Base-by-base conservation (phyloP, 2,329 filamentous ascomycete genomes). In the Tolypocladium nubicola region DNA sequence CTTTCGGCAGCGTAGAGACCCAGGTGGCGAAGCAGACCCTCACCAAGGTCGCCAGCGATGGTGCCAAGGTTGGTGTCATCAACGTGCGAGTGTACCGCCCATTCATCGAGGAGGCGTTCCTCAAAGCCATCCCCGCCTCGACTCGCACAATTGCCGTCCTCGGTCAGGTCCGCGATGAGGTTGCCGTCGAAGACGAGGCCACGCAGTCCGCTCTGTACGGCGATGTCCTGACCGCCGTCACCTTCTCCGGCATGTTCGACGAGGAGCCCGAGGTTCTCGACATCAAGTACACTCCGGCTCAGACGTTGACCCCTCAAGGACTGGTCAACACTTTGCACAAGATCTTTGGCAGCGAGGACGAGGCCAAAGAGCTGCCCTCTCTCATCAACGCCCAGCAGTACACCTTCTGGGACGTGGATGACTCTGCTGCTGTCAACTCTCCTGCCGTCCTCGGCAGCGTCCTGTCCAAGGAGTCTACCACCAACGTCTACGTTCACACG, bases 61-160 rank as follows among this genome's bases (percentile, higher is more conserved):
- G 87, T 62, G 81, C 82, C 68, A 90, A 86, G 75, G 83, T 97
- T 60, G 94, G 94, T 65, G 88, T 93, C 43, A 80, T 99, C 72
- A 93, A 90, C 66, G 93, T 97, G 52, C 88, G 94, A 62, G 81
- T 99, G 57, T 99, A 97, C 79, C 85, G 93, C 49, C 94, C 94
- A 19, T 97, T 99, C 68, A 84, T 94, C 38, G 94, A 99, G 75
- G 91, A 97, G 70, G 89, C 90, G 55, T 97, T 99, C 79, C 77
- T 97, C 61, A 85, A 87, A 63, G 82, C 83, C 13, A 81, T 99
- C 35, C 91, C 94, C 39, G 78, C 84, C 63, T 88, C 88, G 40
- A 83, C 86, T 52, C 84, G 83, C 73, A 88, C 82, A 61, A 80
- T 99, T 62, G 87, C 87, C 41, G 90, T 97, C 23, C 83, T 99